phyloP scores from a whole-genome alignment of 1,284 basidiomycete genomes.

The Afroboletus lepidellus region DNA sequence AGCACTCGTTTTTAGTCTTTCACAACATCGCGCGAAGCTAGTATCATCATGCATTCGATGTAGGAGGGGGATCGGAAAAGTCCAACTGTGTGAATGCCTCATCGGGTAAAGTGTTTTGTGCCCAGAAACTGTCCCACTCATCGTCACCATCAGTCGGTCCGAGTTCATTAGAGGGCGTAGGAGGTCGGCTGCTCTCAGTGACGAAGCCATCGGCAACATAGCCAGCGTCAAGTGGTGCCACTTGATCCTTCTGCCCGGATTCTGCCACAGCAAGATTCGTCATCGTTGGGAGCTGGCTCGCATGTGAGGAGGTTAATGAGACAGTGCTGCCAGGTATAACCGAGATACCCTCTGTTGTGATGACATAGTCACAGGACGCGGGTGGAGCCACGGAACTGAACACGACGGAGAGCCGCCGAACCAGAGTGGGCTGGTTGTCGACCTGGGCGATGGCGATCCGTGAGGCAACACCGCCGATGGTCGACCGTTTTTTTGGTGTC shows the following conservation, averaged over 20 bases:
- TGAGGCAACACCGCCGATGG: neutral
- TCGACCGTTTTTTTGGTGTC: conserved; percentile 16
- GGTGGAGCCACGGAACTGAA: conserved; percentile 67
- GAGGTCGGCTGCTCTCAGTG: conserved; percentile 9
- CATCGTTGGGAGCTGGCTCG: neutral
- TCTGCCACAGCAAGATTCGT: neutral
- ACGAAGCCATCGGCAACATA: conserved; percentile 29
- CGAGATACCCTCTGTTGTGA: conserved; percentile 59
- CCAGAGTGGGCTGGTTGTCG: conserved; percentile 42
- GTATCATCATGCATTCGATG: conserved; percentile 22
- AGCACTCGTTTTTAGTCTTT: conserved; percentile 12
- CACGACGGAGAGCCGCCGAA: conserved; percentile 68
- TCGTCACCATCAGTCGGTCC: conserved; percentile 21
- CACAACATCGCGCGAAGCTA: neutral
- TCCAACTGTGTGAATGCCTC: conserved; percentile 20
- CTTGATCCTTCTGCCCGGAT: conserved; percentile 16
- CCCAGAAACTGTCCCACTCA: conserved; percentile 36
- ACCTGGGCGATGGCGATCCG: conserved; percentile 2
- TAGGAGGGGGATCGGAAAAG: neutral
- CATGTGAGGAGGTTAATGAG: conserved; percentile 1
- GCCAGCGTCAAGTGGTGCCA: conserved; percentile 42
- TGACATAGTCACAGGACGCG: conserved; percentile 68
- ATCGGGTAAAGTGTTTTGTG: conserved; percentile 29
- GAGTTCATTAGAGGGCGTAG: conserved; percentile 28
- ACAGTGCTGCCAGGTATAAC: conserved; percentile 30